Evolutionary conservation across 2,329 filamentous ascomycete species (phyloP), one percentile per base, ranked within the genome.

Genomic region (Fusarium sp.): DNA sequence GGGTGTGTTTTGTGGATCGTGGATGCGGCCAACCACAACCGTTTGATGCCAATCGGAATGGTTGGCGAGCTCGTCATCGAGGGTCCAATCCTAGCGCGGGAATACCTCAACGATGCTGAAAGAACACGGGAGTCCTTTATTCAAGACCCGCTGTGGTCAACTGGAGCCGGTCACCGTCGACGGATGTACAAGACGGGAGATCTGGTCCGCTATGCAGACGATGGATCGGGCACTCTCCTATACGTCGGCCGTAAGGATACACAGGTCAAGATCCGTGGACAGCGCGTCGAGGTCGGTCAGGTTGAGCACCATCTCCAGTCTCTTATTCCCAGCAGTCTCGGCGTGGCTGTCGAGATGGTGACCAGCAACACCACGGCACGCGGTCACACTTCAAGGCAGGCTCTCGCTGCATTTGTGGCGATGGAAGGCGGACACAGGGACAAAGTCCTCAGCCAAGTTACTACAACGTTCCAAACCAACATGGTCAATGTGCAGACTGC

Each of bases 221-320:
- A 83, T 55, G 81, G 82, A 2, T 75, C 74, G n/a, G 73, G 86
- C 11, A 71, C 79, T 1, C 85, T 82, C 49, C 70, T 85, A 44
- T 85, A 82, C 51, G 9, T 27, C 25, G 25, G 25, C 25, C 25
- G 25, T 27, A 60, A 45, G n/a, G 56, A 52, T 38, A 22, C 25
- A 16, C 55, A 58, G 30, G 82, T 89, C 54, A 90, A 90, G 74
- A 76, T 89, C 14, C 82, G 83, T 29, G 89, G 89, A 25, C 88
- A 84, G 66, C 77, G 87, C 51, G 80, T 88, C 53, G 89, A 86
- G 78, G 78, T 86, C n/a, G 73, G 67, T 8, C 73, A 76, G 64
- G 5, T 59, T 16, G 57, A 59, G 40, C 57, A 59, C 38, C 30
- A 45, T 55, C 52, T 55, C 40, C 52, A 55, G 29, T 55, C 52